phyloP scores from a whole-genome alignment of 768 basidiomycete genomes.

The Hygrocybe coccinea region DNA sequence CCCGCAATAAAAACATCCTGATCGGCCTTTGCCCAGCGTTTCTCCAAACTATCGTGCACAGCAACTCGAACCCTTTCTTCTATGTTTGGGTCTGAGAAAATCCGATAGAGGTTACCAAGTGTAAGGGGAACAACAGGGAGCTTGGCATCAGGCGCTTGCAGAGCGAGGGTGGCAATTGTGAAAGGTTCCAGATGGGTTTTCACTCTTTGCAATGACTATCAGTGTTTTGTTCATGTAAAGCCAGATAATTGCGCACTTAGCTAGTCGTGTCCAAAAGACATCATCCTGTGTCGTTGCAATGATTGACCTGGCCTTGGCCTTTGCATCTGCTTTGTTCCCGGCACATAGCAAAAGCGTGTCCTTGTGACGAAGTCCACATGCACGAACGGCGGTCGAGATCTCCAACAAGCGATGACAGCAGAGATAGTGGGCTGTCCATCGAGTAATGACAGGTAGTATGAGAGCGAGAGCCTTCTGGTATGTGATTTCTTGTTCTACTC shows the following conservation, averaged over 20 bases:
- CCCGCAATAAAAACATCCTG: conserved; percentile 5
- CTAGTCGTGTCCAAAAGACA: conserved; percentile 23
- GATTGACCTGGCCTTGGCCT: conserved; percentile 6
- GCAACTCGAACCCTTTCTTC: background rate
- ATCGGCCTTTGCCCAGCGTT: conserved; percentile 30
- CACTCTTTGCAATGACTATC: conserved; percentile 14
- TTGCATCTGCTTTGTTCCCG: conserved; percentile 8
- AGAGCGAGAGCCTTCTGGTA: conserved; percentile 14
- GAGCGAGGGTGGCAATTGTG: conserved; percentile 33
- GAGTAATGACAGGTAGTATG: conserved; percentile 14
- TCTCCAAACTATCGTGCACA: conserved; percentile 25
- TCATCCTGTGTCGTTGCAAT: conserved; percentile 12
- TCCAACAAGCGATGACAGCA: conserved; percentile 19
- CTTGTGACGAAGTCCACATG: conserved; percentile 8
- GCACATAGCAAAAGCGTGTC: background rate
- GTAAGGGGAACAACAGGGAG: conserved; percentile 32
- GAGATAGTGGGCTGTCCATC: conserved; percentile 23
- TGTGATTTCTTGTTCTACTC: conserved; percentile 10
- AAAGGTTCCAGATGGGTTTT: conserved; percentile 31
- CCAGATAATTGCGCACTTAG: conserved; percentile 13
- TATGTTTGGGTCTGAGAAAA: background rate
- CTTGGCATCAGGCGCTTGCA: conserved; percentile 24
- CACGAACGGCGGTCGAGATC: conserved; percentile 4
- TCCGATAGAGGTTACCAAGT: conserved; percentile 18
- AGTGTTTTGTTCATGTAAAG: conserved; percentile 6